A percentile compares a stretch with the other conserved stretches of the same genome.
Conservation (phyloP, 2,329 filamentous ascomycete genomes). For the Penicillium sp. region DNA sequence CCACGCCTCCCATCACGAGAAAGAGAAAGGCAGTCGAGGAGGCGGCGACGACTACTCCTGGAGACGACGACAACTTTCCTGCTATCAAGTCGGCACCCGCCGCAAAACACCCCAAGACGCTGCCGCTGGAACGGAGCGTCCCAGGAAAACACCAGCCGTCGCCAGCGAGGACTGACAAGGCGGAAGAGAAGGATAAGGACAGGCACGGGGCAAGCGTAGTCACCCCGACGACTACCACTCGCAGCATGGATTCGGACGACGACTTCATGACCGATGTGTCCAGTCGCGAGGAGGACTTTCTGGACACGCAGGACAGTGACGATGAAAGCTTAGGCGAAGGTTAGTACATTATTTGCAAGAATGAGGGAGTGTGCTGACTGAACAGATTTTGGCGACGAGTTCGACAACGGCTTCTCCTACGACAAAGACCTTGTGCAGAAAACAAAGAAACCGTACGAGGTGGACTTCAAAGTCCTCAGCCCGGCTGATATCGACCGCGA, state of each 20-base stretch:
- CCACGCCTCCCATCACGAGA: slow-evolving; percentile 51
- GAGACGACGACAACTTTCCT: slow-evolving; percentile 27
- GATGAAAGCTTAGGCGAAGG: slow-evolving; percentile 53
- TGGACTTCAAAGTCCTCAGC: slow-evolving; percentile 76
- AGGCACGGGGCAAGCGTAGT: slow-evolving; percentile 33
- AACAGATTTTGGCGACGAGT: slow-evolving; percentile 55
- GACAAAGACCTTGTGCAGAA: slow-evolving; percentile 69
- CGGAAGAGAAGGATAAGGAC: background rate
- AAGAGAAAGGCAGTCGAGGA: slow-evolving; percentile 53
- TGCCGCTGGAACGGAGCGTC: slow-evolving; percentile 21
- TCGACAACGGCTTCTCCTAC: slow-evolving; percentile 60
- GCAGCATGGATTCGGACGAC: slow-evolving; percentile 89
- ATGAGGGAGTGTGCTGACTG: background rate
- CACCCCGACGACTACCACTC: slow-evolving; percentile 41
- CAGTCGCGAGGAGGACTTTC: slow-evolving; percentile 64
- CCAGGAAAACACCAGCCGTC: slow-evolving; percentile 2
- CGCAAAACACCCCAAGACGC: slow-evolving; percentile 20
- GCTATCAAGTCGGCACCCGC: slow-evolving; percentile 18
- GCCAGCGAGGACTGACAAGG: background rate
- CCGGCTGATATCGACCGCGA: slow-evolving; percentile 78
- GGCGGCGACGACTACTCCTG: slow-evolving; percentile 21
- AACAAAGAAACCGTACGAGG: slow-evolving; percentile 71
- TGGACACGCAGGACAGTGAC: slow-evolving; percentile 66
- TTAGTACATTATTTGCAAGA: slow-evolving; percentile 15
- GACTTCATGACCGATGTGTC: slow-evolving; percentile 84